Evolutionary conservation across 768 basidiomycete species (phyloP).

Genomic region (Ramaria sp.): DNA sequence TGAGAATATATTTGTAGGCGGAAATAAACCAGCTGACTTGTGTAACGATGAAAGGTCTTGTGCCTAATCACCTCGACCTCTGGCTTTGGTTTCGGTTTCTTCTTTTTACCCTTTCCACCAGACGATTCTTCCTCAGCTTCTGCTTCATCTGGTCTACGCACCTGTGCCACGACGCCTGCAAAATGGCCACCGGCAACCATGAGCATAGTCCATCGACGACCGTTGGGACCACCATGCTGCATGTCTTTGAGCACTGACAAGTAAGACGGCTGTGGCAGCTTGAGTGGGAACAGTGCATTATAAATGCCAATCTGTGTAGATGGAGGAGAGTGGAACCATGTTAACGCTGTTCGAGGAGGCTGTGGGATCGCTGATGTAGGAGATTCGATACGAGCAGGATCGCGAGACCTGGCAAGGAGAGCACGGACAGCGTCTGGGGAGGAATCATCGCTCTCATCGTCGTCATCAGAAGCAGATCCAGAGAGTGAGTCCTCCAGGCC

Average conservation of each 20-base stretch:
- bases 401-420: conserved; percentile 54
- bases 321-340: conserved; percentile 86
- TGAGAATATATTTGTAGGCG: background rate
- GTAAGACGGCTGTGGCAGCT: conserved; percentile 32
- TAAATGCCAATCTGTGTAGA: conserved; percentile 89
- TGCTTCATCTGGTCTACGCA: conserved; percentile 44
- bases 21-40: conserved; percentile 49
- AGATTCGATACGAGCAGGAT: conserved; percentile 34
- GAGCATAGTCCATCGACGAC: conserved; percentile 84
- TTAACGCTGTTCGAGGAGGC: conserved; percentile 52
- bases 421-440: conserved; percentile 52
- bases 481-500: conserved; percentile 83
- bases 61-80: conserved; percentile 77
- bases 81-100: conserved; percentile 54
- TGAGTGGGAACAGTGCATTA: conserved; percentile 55
- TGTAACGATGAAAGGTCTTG: conserved; percentile 98
- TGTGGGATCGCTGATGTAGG: conserved; percentile 30
- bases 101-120: conserved; percentile 32
- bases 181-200: conserved; percentile 99
- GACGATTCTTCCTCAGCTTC: conserved; percentile 22
- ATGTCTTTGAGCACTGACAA: conserved; percentile 53
- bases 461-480: conserved; percentile 73
- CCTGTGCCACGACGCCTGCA: conserved; percentile 80
- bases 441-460: conserved; percentile 32
- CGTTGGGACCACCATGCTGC: conserved; percentile 43